These are phyloP conservation scores for Monilinia fructigena DNA, from an alignment of 2,329 filamentous ascomycete species.

Conservation along the genomic window DNA sequence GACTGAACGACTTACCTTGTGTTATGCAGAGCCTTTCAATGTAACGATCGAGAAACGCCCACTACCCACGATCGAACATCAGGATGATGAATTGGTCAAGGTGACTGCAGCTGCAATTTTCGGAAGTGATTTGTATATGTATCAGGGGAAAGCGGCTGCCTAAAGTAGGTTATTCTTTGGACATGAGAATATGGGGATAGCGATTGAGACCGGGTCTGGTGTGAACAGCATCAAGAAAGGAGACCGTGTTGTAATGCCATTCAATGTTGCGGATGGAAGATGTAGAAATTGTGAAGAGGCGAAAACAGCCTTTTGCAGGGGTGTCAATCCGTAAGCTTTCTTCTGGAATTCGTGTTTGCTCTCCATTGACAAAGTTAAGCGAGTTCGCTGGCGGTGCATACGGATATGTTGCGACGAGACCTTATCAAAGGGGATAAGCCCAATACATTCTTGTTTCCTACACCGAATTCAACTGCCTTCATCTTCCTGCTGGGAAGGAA, in stretches of 20 bases:
- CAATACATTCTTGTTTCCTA: slow-evolving; percentile 65
- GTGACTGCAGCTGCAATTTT: slow-evolving; percentile 43
- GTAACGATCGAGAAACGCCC: slow-evolving; percentile 62
- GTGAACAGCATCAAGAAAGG: slow-evolving; percentile 70
- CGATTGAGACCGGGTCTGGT: slow-evolving; percentile 64
- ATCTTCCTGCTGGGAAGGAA: slow-evolving; percentile 63
- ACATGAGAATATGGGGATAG: slow-evolving; percentile 81
- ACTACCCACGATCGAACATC: slow-evolving; percentile 57
- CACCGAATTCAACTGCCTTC: slow-evolving; percentile 65
- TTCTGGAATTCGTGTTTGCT: background rate
- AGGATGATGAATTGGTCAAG: slow-evolving; percentile 44
- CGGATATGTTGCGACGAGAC: slow-evolving; percentile 62
- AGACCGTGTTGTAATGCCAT: slow-evolving; percentile 78
- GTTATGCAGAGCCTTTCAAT: slow-evolving; percentile 34
- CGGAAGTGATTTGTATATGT: slow-evolving; percentile 51
- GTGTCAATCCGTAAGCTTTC: slow-evolving; percentile 51
- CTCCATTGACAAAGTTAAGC: slow-evolving; percentile 15
- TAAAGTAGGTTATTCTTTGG: slow-evolving; percentile 63
- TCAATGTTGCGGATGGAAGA: slow-evolving; percentile 73
- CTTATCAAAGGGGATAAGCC: slow-evolving; percentile 67
- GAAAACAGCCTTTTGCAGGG: slow-evolving; percentile 75
- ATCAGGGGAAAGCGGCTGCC: slow-evolving; percentile 63
- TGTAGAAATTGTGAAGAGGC: slow-evolving; percentile 85
- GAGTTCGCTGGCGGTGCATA: slow-evolving; percentile 60
- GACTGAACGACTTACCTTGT: background rate